Base-by-base conservation (phyloP, 140 eudicot species). In the Oenanthe javanica region DNA sequence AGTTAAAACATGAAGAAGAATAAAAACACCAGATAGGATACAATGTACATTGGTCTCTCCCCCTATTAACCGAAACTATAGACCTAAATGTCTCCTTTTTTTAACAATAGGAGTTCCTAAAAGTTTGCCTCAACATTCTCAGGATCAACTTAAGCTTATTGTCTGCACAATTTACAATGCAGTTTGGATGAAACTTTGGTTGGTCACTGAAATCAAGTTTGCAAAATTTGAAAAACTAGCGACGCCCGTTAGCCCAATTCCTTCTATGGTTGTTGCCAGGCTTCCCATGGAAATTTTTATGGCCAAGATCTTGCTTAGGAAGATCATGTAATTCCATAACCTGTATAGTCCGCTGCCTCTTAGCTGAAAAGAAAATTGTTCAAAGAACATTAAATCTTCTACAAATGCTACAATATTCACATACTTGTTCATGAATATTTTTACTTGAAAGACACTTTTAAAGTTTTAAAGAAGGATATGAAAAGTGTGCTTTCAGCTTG, bases 261-360 rank as follows among this genome's bases (percentile, higher is more conserved):
- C 94, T 79, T 84, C 83, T 86, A 64, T 88, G 88, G 63, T 23
- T 75, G 86, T 91, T 86, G 84, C 91, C 93, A 3, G 89, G 89
- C 85, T 84, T 90, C 79, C 55, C 82, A 9, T 89, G 84, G 52
- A 81, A 90, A 82, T 89, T 88, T 82, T 83, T 89, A 6, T 50
- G 79, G 45, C 74, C 82, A 64, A 84, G 74, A 50, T 84, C 86
- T 48, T 92, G 97, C 77, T 89, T 94, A 2, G 98, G 98, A 49
- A 94, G 89, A 84, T 94, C 98, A 31, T 83, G 91, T 84, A 94
- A 77, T 85, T 94, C 98, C 93, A 92, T 93, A 9, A 94, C 93
- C 83, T 94, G 98, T 80, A 94, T 88, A 0, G 96, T 94, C 79
- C 97, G 84, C 83, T 92, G 97, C 84, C 87, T 89, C 92, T 94